phyloP scores from a whole-genome alignment of 73 alveolate species.

The Blepharisma stoltei region DNA sequence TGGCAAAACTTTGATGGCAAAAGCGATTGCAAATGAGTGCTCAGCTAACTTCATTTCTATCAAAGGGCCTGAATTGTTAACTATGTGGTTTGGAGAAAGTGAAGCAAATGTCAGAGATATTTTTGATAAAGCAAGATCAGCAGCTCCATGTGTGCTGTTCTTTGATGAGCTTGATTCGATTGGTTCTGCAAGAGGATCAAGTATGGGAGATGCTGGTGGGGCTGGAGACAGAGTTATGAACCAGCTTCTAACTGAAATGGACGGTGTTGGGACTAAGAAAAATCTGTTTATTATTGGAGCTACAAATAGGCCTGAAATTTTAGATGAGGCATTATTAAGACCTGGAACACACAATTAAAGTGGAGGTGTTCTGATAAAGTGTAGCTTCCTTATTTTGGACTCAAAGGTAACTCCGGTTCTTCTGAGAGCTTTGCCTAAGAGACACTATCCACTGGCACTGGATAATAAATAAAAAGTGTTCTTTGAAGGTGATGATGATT shows the following conservation, averaged over 20 bases:
- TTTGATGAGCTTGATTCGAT: conserved; percentile 94
- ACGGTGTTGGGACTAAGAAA: conserved; percentile 44
- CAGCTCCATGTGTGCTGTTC: conserved; percentile 87
- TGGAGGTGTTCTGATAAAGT: too few species aligned
- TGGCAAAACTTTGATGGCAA: conserved; percentile 87
- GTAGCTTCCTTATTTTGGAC: too few species aligned
- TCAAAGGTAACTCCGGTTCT: too few species aligned
- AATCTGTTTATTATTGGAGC: conserved; percentile 87
- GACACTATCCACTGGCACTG: too few species aligned
- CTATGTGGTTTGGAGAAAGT: conserved; percentile 91
- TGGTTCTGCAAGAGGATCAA: conserved; percentile 85
- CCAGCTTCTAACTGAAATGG: conserved; percentile 79
- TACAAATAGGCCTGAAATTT: conserved; percentile 89
- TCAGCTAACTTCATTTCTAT: conserved; percentile 84
- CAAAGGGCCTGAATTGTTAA: conserved; percentile 92
- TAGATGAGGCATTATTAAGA: conserved; percentile 70
- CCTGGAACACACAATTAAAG: too few species aligned
- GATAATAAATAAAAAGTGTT: too few species aligned
- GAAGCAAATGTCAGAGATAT: conserved; percentile 92
- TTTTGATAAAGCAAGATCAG: conserved; percentile 83
- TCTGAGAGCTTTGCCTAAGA: too few species aligned
- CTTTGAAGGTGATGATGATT: too few species aligned
- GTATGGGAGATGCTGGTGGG: conserved; percentile 61
- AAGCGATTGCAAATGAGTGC: conserved; percentile 89
- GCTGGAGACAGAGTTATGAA: conserved; percentile 94